Percentiles rank a stretch among this genome's conserved stretches.
Evolutionary conservation across 176 grass and related monocot genomes (phyloP).

Genomic region (Oryza longistaminata): DNA sequence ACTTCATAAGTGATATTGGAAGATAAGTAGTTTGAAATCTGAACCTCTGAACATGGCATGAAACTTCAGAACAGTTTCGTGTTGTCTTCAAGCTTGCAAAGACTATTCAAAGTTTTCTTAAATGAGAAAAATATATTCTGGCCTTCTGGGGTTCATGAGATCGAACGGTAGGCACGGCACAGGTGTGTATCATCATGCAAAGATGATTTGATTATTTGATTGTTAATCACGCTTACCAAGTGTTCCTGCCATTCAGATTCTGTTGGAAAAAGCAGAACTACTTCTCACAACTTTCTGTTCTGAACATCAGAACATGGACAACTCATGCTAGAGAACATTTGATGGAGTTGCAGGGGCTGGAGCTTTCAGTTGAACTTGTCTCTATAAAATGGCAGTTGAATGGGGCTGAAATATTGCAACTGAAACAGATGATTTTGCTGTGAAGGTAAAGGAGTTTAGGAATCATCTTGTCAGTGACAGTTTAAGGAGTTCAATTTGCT

Average conservation of each 20-base stretch:
- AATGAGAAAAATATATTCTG: neutral
- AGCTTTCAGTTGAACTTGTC: no score
- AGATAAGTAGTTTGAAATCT: neutral
- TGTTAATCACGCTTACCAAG: neutral
- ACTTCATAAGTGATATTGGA: neutral
- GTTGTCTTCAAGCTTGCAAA: neutral
- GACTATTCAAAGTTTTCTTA: no score
- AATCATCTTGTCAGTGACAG: constrained; percentile 4
- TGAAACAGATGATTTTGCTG: constrained; percentile 10
- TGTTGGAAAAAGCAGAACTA: constrained; percentile 30
- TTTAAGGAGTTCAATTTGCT: constrained; percentile 42
- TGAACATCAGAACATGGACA: no score
- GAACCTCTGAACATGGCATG: neutral
- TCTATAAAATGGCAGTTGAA: constrained; percentile 42
- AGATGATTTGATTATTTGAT: neutral
- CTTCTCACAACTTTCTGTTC: no score
- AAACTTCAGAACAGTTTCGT: neutral
- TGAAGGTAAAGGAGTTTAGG: constrained; percentile 49
- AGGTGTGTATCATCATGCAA: no score
- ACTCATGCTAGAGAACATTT: no score
- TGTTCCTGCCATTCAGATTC: constrained; percentile 4
- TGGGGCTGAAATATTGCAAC: no score
- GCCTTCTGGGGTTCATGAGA: neutral
- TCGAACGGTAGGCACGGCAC: no score
- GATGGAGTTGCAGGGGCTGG: no score